Conservation (phyloP, 805 yeast genomes). For the Spathaspora girioi region DNA sequence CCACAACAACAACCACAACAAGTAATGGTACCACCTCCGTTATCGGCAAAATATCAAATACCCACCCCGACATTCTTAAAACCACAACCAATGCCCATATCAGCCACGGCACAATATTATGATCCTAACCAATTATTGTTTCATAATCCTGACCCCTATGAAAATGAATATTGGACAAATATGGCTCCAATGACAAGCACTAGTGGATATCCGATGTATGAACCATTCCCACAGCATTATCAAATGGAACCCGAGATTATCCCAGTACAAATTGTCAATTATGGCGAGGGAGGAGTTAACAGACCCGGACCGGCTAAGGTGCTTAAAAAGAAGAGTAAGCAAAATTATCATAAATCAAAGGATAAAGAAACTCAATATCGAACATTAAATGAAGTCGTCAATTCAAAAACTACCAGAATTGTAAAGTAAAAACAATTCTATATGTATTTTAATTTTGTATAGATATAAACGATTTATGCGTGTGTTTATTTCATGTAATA, state of each 20-base stretch:
- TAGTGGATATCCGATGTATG: neutral
- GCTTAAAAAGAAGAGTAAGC: conserved; percentile 2
- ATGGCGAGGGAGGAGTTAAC: neutral
- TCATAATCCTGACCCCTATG: neutral
- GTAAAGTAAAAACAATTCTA: neutral
- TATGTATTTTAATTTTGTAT: neutral
- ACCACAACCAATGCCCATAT: neutral
- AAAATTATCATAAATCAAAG: neutral
- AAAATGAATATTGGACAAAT: conserved; percentile 5
- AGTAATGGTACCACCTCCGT: conserved; percentile 10
- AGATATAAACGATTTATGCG: no score
- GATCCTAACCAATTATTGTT: neutral
- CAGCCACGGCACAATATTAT: conserved; percentile 1
- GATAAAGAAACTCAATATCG: conserved; percentile 1
- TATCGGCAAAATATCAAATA: conserved; percentile 21
- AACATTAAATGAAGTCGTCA: conserved; percentile 2
- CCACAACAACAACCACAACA: no score
- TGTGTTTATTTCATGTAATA: conserved; percentile 9
- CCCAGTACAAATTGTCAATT: neutral
- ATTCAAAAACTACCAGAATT: conserved; percentile 1
- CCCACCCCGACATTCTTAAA: conserved; percentile 3
- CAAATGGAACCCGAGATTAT: conserved; percentile 4
- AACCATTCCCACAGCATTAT: conserved; percentile 1
- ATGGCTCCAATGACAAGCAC: neutral
- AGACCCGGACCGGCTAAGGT: neutral